Percentiles rank a stretch among this genome's conserved stretches.
phyloP scores from a whole-genome alignment of 441 rosid genomes.

The Erodium texanum region DNA sequence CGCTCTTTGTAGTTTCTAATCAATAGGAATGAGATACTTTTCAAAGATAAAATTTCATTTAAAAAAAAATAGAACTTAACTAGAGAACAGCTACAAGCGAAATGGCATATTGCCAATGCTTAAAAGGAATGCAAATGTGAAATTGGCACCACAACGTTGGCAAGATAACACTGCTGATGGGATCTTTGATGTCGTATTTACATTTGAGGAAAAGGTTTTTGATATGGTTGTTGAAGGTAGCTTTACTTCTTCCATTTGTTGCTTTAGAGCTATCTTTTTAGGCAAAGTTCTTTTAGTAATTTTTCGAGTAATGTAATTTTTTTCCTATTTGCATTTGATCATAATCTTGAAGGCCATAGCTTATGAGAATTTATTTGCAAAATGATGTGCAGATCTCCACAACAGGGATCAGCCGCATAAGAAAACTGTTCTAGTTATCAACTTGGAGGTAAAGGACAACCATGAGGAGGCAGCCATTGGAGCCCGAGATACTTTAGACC shows the following conservation, averaged over 20 bases:
- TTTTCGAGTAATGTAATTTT: not conserved
- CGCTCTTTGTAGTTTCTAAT: not conserved
- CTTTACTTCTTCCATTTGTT: not conserved
- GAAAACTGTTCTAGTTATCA: constrained; percentile 66
- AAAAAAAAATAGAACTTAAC: constrained; percentile 11
- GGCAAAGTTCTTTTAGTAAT: too few relatives aligned
- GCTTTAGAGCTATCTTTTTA: not conserved
- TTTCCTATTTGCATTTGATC: not conserved
- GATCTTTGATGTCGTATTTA: constrained; percentile 54
- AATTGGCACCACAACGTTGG: constrained; percentile 90
- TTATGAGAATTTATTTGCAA: not conserved
- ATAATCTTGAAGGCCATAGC: not conserved
- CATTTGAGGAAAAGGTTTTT: constrained; percentile 89
- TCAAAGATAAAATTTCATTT: too few relatives aligned
- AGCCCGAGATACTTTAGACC: constrained; percentile 67
- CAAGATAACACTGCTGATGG: constrained; percentile 90
- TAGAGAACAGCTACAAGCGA: constrained; percentile 57
- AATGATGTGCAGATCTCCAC: constrained; percentile 54
- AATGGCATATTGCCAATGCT: constrained; percentile 91
- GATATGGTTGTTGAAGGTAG: constrained; percentile 82
- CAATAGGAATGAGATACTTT: too few relatives aligned
- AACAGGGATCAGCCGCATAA: constrained; percentile 56
- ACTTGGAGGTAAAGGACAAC: constrained; percentile 92
- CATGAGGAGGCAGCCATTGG: constrained; percentile 93
- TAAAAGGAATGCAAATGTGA: constrained; percentile 66